A percentile compares a stretch with the other conserved stretches of the same genome.
These are phyloP conservation scores for Hansenula lynferdii DNA, from an alignment of 1,139 yeast genomes.

Conservation along the genomic window DNA sequence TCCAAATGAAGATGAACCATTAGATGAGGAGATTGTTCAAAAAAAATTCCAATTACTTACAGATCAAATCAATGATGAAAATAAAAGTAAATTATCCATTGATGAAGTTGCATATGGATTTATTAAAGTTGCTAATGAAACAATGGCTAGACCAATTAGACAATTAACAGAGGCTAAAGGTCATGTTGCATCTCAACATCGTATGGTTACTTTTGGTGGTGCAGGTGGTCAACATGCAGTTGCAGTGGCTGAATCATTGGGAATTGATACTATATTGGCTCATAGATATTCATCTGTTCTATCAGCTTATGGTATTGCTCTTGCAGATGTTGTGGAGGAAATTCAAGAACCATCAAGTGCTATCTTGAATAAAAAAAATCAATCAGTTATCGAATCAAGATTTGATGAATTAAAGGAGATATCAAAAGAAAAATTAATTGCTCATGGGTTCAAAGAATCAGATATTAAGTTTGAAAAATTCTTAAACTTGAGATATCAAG, in stretches of 20 bases:
- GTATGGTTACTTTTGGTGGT: constrained; percentile 53
- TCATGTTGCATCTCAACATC: constrained; percentile 37
- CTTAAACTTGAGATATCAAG: constrained; percentile 76
- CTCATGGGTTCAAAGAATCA: constrained; percentile 41
- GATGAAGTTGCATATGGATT: constrained; percentile 51
- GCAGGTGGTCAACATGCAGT: constrained; percentile 57
- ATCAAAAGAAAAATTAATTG: constrained; percentile 28
- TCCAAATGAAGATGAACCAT: constrained; percentile 46
- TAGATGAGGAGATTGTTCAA: constrained; percentile 38
- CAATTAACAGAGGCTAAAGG: constrained; percentile 53
- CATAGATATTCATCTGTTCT: constrained; percentile 51
- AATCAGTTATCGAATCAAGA: constrained; percentile 24
- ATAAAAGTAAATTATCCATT: constrained; percentile 28
- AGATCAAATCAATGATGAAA: constrained; percentile 34
- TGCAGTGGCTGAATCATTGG: constrained; percentile 44
- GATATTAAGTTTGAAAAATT: constrained; percentile 50
- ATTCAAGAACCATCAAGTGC: constrained; percentile 54
- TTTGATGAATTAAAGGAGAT: constrained; percentile 24
- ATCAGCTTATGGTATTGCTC: constrained; percentile 52
- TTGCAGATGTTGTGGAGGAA: constrained; percentile 61
- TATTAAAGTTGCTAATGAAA: constrained; percentile 47
- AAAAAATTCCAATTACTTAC: constrained; percentile 38
- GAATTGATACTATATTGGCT: constrained; percentile 39
- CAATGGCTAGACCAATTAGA: constrained; percentile 54
- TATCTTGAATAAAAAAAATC: constrained; percentile 28